These are phyloP conservation scores for Hyaloperonospora brassicae DNA, from an alignment of 352 stramenopile species.

Conservation along the genomic window DNA sequence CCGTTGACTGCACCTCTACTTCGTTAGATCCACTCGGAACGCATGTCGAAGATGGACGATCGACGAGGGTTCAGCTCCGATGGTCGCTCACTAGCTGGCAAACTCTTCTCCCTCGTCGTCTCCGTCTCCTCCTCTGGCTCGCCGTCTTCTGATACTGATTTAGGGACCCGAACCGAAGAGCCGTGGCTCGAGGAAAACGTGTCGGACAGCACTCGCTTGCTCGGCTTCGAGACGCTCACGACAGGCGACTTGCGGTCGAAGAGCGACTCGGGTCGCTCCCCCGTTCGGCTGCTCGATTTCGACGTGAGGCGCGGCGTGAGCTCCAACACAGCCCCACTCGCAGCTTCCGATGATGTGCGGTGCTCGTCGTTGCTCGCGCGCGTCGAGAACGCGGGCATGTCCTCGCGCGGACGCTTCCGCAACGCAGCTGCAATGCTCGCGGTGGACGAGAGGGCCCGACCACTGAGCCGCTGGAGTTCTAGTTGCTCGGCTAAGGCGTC, in stretches of 20 bases:
- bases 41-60: constrained; percentile 38
- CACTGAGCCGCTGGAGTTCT: constrained; percentile 28
- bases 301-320: constrained; percentile 32
- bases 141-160: constrained; percentile 16
- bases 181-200: constrained; percentile 15
- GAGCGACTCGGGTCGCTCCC: constrained; percentile 23
- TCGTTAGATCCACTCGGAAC: constrained; percentile 33
- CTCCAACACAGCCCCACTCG: constrained; percentile 17
- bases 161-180: constrained; percentile 21
- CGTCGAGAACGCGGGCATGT: constrained; percentile 28
- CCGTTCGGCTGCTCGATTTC: constrained; percentile 18
- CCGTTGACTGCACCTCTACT: constrained; percentile 3
- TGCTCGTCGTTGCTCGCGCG: constrained; percentile 20
- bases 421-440: constrained; percentile 34
- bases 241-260: constrained; percentile 16
- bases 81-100: constrained; percentile 9
- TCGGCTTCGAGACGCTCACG: not conserved
- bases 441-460: constrained; percentile 30
- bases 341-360: constrained; percentile 14
- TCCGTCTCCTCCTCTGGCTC: constrained; percentile 22
- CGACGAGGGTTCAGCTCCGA: constrained; percentile 26
- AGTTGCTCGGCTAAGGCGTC: constrained; percentile 28
- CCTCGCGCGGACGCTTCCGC: constrained; percentile 21
- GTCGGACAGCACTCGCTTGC: constrained; percentile 14
- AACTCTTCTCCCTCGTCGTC: constrained; percentile 9